phyloP scores from a whole-genome alignment of 257 asterid genomes.

The Knoxia roxburghii region DNA sequence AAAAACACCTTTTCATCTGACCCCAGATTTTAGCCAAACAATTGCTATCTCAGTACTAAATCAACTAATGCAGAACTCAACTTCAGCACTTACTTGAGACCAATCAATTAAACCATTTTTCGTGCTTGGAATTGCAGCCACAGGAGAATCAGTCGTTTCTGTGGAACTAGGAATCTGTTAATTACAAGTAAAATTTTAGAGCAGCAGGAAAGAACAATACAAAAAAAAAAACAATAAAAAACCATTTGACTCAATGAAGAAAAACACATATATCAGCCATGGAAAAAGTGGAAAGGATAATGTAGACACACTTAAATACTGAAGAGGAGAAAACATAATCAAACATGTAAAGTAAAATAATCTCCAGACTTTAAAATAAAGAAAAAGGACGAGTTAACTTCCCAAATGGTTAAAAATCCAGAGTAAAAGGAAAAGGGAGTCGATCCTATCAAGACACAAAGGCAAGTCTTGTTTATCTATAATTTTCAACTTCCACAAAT shows the following conservation, averaged over 20 bases:
- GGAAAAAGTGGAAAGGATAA: background rate
- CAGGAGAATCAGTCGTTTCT: conserved; percentile 58
- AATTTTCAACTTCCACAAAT: background rate
- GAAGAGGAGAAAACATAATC: background rate
- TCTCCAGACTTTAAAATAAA: no score
- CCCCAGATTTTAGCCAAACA: background rate
- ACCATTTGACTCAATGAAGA: background rate
- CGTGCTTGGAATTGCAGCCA: conserved; percentile 65
- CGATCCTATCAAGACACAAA: background rate
- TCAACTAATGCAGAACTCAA: background rate
- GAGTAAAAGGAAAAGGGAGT: background rate
- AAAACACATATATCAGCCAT: background rate
- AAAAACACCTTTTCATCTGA: conserved; percentile 1
- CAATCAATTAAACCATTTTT: conserved; percentile 78
- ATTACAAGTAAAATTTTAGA: conserved; percentile 16
- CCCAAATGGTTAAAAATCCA: background rate
- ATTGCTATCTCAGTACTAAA: background rate
- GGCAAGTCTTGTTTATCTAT: background rate
- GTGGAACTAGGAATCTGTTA: conserved; percentile 71
- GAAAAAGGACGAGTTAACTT: background rate
- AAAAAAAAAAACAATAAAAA: background rate
- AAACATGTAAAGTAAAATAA: background rate
- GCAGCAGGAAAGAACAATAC: background rate
- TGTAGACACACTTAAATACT: background rate
- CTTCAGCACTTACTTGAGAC: conserved; percentile 60